Percentiles rank a stretch among this genome's conserved stretches.
Evolutionary conservation across 495 filamentous ascomycete species (phyloP).

Genomic region (Neurospora africana): DNA sequence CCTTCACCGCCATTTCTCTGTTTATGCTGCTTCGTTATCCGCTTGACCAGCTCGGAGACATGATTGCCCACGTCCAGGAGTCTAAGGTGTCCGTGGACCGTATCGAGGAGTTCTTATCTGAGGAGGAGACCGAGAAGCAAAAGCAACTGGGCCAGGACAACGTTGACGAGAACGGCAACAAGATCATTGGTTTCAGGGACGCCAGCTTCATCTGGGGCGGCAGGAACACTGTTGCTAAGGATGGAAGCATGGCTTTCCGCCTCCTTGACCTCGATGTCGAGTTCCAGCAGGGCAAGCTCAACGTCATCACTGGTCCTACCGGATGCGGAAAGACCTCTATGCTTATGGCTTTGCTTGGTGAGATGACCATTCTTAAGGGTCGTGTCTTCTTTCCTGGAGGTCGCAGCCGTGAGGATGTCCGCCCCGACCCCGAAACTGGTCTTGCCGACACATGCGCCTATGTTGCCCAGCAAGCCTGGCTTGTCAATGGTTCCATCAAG

Average conservation of each 20-base stretch:
- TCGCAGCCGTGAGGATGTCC: conserved; percentile 71
- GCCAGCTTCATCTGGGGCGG: conserved; percentile 85
- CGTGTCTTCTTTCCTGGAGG: conserved; percentile 74
- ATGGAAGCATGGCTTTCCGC: conserved; percentile 62
- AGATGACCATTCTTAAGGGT: conserved; percentile 85
- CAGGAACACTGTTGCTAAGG: conserved; percentile 47
- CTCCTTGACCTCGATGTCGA: conserved; percentile 67
- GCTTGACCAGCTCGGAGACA: conserved; percentile 92
- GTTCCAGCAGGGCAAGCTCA: conserved; percentile 71
- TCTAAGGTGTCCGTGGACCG: conserved; percentile 94
- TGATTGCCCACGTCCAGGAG: conserved; percentile 98
- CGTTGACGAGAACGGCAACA: conserved; percentile 45
- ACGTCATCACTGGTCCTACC: conserved; percentile 85
- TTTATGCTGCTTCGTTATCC: conserved; percentile 93
- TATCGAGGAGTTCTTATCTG: conserved; percentile 87
- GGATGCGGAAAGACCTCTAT: conserved; percentile 92
- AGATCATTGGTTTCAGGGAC: conserved; percentile 71
- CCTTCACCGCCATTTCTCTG: conserved; percentile 92
- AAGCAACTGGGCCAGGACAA: conserved; percentile 62
- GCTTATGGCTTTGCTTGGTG: conserved; percentile 90
- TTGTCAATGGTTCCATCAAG: conserved; percentile 91
- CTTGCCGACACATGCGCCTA: conserved; percentile 90
- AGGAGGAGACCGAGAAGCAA: conserved; percentile 96
- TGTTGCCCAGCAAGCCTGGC: conserved; percentile 95
- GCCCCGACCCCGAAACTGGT: conserved; percentile 70